These are phyloP conservation scores for Rauvolfia tetraphylla DNA, from an alignment of 257 asterid genomes.

Conservation along the genomic window DNA sequence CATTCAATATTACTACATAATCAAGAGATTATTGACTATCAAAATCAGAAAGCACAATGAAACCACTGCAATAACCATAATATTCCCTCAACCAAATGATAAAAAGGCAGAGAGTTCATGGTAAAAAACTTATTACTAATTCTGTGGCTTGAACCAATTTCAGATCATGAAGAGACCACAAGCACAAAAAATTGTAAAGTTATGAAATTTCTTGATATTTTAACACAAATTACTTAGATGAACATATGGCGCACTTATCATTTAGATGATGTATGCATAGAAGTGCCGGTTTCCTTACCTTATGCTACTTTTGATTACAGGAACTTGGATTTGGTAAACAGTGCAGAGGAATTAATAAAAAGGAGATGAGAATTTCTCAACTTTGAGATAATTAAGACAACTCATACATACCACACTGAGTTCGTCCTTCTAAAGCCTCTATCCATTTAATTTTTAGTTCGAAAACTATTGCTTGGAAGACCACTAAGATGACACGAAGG, in stretches of 20 bases:
- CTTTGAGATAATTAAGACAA: neutral
- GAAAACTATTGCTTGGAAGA: neutral
- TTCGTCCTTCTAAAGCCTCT: neutral
- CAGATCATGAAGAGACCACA: neutral
- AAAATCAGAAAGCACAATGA: neutral
- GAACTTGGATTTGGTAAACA: neutral
- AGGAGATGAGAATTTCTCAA: neutral
- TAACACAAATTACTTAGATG: too few species aligned
- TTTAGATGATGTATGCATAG: neutral
- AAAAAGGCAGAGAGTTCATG: too few species aligned
- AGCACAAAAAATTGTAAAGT: too few species aligned
- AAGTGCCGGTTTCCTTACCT: neutral
- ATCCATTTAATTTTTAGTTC: neutral
- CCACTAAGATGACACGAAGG: neutral
- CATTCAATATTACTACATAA: neutral
- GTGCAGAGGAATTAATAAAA: neutral
- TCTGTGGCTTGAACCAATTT: neutral
- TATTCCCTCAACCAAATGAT: neutral
- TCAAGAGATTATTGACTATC: neutral
- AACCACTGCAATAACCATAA: neutral
- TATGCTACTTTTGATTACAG: neutral
- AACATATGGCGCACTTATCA: neutral
- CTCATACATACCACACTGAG: neutral
- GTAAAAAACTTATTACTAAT: neutral
- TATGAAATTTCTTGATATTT: too few species aligned